phyloP scores from a whole-genome alignment of 1,284 basidiomycete species.

The Apiotrichum veenhuisii region DNA sequence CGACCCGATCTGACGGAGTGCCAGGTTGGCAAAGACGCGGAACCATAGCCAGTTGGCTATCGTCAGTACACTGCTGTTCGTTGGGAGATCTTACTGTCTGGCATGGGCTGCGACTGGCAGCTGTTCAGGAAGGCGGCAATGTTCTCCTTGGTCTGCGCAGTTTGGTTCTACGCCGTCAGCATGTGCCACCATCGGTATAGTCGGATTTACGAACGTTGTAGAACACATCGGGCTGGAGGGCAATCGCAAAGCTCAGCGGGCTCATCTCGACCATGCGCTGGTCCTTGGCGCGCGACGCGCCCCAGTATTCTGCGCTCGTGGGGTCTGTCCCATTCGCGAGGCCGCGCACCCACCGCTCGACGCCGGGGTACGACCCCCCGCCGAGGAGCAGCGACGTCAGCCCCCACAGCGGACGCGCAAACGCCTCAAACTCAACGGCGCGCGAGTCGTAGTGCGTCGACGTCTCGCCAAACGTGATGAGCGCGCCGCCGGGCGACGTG shows the following conservation, averaged over 20 bases:
- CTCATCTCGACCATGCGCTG: constrained; percentile 79
- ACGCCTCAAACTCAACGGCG: constrained; percentile 70
- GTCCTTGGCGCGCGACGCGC: constrained; percentile 66
- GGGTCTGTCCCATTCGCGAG: constrained; percentile 66
- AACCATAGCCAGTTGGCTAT: constrained; percentile 77
- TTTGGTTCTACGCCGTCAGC: constrained; percentile 49
- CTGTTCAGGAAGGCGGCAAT: constrained; percentile 66
- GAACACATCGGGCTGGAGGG: constrained; percentile 62
- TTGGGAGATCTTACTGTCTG: constrained; percentile 51
- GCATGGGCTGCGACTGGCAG: constrained; percentile 65
- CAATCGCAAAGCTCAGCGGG: constrained; percentile 67
- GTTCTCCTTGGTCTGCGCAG: constrained; percentile 56
- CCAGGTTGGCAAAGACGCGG: constrained; percentile 72
- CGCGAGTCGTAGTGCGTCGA: constrained; percentile 71
- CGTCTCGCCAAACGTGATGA: constrained; percentile 66
- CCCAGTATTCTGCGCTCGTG: constrained; percentile 66
- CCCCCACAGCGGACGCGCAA: constrained; percentile 72
- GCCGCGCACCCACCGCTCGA: constrained; percentile 61
- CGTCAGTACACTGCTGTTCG: constrained; percentile 5
- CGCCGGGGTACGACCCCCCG: constrained; percentile 57
- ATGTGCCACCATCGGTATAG: not conserved
- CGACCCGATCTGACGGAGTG: constrained; percentile 62
- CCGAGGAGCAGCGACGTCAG: constrained; percentile 64
- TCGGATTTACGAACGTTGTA: constrained; percentile 60
- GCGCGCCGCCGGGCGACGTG: constrained; percentile 67